Conservation (phyloP, 2,329 filamentous ascomycete species). For the Fusarium oxysporum region DNA sequence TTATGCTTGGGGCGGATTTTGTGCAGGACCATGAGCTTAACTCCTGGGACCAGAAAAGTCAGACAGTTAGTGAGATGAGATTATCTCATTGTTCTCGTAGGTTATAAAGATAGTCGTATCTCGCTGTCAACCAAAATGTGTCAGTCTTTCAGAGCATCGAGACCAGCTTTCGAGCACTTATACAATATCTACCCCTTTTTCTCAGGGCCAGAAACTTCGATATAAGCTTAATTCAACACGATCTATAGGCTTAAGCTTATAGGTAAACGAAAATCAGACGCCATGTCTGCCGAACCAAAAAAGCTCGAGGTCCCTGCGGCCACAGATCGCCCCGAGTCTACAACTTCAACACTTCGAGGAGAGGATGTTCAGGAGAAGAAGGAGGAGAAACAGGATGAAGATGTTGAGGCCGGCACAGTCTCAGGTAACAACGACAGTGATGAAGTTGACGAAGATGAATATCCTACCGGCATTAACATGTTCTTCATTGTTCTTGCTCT, state of each 20-base stretch:
- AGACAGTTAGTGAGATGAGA: slow-evolving; percentile 17
- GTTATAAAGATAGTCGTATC: slow-evolving; percentile 38
- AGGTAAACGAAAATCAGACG: neutral
- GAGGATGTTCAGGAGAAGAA: slow-evolving; percentile 47
- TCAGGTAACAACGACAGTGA: slow-evolving; percentile 34
- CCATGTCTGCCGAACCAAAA: slow-evolving; percentile 27
- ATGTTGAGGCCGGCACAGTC: slow-evolving; percentile 35
- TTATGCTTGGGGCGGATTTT: slow-evolving; percentile 38
- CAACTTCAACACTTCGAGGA: slow-evolving; percentile 47
- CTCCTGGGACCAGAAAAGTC: slow-evolving; percentile 25
- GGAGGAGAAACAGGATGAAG: slow-evolving; percentile 39
- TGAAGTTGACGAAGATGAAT: slow-evolving; percentile 49
- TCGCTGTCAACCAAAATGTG: slow-evolving; percentile 16
- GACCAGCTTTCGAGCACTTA: slow-evolving; percentile 12
- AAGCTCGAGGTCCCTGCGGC: slow-evolving; percentile 42
- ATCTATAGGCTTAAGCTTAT: neutral
- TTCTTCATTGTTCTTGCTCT: slow-evolving; percentile 60
- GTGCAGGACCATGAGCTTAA: slow-evolving; percentile 30
- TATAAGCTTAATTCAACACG: slow-evolving; percentile 29
- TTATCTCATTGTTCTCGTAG: neutral
- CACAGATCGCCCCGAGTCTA: slow-evolving; percentile 43
- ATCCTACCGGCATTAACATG: slow-evolving; percentile 55
- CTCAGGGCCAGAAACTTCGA: neutral
- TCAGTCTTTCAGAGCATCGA: slow-evolving; percentile 17
- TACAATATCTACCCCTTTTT: slow-evolving; percentile 2